Conservation (phyloP, 106 monocot genomes). For the Posidonia australis region DNA sequence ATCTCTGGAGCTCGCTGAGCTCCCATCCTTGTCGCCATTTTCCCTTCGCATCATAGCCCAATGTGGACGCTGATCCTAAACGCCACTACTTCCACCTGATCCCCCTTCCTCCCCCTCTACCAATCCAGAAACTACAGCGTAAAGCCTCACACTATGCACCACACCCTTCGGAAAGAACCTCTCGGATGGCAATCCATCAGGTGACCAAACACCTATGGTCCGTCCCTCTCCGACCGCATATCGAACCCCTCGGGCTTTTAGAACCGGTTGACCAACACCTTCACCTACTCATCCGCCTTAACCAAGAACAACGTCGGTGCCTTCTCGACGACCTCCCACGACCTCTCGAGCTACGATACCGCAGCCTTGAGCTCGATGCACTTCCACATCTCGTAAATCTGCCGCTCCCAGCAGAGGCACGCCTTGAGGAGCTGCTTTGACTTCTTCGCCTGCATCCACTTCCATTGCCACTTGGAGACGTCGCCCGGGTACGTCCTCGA, state of each 20-base stretch:
- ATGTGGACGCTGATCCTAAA: background rate
- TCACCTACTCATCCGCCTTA: too few relatives aligned
- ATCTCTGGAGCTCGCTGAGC: too few relatives aligned
- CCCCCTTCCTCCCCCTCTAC: background rate
- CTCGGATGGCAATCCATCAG: constrained; percentile 31
- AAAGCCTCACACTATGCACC: constrained; percentile 57
- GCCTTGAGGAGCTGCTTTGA: constrained; percentile 92
- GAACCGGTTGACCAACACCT: too few relatives aligned
- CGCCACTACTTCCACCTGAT: background rate
- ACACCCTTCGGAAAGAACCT: constrained; percentile 65
- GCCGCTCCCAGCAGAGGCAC: constrained; percentile 68
- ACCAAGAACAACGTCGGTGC: too few relatives aligned
- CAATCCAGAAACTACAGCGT: constrained; percentile 6
- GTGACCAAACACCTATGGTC: too few relatives aligned
- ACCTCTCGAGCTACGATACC: constrained; percentile 63
- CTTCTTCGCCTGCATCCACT: too few relatives aligned
- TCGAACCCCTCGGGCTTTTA: too few relatives aligned
- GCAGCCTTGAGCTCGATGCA: constrained; percentile 69
- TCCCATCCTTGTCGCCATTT: too few relatives aligned
- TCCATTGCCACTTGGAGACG: too few relatives aligned
- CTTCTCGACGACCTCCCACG: constrained; percentile 63
- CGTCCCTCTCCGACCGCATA: too few relatives aligned
- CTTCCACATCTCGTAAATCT: constrained; percentile 96
- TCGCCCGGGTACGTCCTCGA: constrained; percentile 91
- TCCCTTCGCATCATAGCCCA: too few relatives aligned